Conservation (phyloP, 768 basidiomycete species). For the Lentinula raphanica region DNA sequence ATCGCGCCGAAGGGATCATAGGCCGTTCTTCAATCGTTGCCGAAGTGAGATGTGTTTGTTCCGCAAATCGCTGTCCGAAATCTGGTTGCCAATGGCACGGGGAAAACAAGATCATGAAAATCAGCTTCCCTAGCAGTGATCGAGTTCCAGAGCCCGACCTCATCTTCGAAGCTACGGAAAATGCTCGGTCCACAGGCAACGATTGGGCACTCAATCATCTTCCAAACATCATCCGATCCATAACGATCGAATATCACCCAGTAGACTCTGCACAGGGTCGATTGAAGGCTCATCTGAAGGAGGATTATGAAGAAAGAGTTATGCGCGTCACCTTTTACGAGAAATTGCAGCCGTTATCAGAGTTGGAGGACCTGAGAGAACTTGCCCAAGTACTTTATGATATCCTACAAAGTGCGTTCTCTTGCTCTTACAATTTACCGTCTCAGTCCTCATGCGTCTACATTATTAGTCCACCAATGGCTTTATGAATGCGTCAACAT, state of each 20-base stretch:
- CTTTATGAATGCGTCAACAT: slow-evolving; percentile 5
- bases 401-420: background rate
- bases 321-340: background rate
- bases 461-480: slow-evolving; percentile 5
- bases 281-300: background rate
- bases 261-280: background rate
- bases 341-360: background rate
- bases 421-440: too few species aligned
- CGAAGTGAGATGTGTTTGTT: background rate
- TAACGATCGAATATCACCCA: background rate
- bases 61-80: too few species aligned
- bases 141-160: background rate
- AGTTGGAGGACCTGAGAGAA: background rate
- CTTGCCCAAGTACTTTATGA: background rate
- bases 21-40: background rate
- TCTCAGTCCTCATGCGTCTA: too few species aligned
- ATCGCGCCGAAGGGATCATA: background rate
- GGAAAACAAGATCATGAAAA: background rate
- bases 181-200: background rate
- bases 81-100: background rate
- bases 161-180: background rate
- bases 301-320: background rate
- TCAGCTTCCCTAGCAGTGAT: background rate
- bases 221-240: background rate
- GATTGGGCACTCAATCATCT: slow-evolving; percentile 5